Percentiles rank a stretch among this genome's conserved stretches.
Evolutionary conservation across 108 stramenopile genomes (phyloP).

Genomic region (Chaetoceros tenuissimus): DNA sequence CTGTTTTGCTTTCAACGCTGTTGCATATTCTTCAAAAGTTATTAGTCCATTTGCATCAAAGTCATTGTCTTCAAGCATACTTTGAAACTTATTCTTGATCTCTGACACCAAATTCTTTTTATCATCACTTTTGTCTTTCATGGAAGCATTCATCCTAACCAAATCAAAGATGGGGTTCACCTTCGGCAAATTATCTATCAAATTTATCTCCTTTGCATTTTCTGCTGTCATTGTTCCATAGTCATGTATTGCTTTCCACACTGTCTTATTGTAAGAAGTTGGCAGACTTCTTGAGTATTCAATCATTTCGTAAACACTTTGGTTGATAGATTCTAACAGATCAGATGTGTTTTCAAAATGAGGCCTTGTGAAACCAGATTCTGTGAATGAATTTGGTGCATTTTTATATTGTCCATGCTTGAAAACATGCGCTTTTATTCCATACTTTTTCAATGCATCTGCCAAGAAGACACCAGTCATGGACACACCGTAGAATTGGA

Average conservation of each 20-base stretch:
- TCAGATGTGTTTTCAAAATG: slow-evolving; percentile 41
- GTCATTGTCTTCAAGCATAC: slow-evolving; percentile 1
- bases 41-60: neutral
- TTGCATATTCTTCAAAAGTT: neutral
- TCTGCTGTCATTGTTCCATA: slow-evolving; percentile 56
- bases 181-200: slow-evolving; percentile 44
- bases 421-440: slow-evolving; percentile 61
- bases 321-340: slow-evolving; percentile 35
- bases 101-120: neutral
- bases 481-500: slow-evolving; percentile 50
- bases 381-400: slow-evolving; percentile 58
- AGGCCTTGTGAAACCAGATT: slow-evolving; percentile 33
- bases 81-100: neutral
- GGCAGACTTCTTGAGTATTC: slow-evolving; percentile 20
- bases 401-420: slow-evolving; percentile 78
- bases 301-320: slow-evolving; percentile 38
- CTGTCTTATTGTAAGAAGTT: slow-evolving; percentile 26
- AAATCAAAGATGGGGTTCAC: slow-evolving; percentile 44
- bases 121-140: slow-evolving; percentile 5
- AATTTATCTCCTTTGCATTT: slow-evolving; percentile 45
- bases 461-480: slow-evolving; percentile 37
- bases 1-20: neutral
- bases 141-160: slow-evolving; percentile 25
- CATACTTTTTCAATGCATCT: slow-evolving; percentile 52
- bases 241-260: slow-evolving; percentile 54